Conservation (phyloP, 306 rosid genomes). For the Gillenia trifoliata region DNA sequence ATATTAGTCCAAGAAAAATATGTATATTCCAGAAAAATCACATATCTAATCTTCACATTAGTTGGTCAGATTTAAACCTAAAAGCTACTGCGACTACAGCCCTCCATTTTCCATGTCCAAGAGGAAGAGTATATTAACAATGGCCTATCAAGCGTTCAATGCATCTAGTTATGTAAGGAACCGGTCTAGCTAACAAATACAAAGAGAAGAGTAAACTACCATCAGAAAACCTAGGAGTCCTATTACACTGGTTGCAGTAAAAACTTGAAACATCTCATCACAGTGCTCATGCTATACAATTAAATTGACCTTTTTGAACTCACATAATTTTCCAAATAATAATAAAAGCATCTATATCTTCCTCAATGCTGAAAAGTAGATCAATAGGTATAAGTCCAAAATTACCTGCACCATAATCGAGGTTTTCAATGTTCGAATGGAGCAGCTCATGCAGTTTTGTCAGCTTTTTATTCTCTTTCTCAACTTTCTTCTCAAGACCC, state of each 20-base stretch:
- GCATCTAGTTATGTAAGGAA: not conserved
- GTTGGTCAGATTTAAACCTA: not conserved
- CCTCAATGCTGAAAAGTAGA: conserved; percentile 16
- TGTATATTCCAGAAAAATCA: not conserved
- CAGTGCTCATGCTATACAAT: not conserved
- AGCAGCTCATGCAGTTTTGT: conserved; percentile 71
- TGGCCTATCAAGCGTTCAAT: not conserved
- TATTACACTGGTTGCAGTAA: not conserved
- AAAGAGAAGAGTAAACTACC: not conserved
- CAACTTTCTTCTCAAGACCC: conserved; percentile 82
- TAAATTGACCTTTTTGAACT: not conserved
- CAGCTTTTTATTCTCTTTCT: conserved; percentile 67
- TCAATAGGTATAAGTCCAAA: conserved; percentile 11
- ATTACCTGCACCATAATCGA: conserved; percentile 88
- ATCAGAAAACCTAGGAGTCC: not conserved
- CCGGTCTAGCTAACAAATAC: not conserved
- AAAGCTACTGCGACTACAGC: not conserved
- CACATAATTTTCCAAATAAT: not conserved
- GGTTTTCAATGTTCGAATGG: conserved; percentile 86
- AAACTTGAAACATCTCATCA: not conserved
- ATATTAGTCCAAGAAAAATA: conserved; percentile 18
- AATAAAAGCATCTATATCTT: not conserved
- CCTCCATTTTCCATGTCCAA: not conserved
- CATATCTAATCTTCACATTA: not conserved
- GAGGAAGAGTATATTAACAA: not conserved